Evolutionary conservation across 192 early-diverging fungal genomes (phyloP).

Genomic region (Umbelopsis ramanniana): DNA sequence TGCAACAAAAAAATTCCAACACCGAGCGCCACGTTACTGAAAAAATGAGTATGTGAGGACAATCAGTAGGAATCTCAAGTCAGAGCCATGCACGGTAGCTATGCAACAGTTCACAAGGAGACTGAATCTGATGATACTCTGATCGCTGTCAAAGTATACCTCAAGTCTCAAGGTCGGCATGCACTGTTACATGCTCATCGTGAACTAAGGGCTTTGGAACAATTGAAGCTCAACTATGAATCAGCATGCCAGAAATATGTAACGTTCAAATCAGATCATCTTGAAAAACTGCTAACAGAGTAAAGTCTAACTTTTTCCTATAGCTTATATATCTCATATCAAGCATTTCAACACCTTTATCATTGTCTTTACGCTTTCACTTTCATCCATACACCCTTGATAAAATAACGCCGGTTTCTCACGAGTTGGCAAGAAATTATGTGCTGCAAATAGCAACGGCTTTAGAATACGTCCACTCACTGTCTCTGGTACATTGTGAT

Average conservation of each 20-base stretch:
- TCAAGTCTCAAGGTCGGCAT: conserved; percentile 14
- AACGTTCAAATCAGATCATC: conserved; percentile 1
- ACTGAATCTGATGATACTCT: conserved; percentile 6
- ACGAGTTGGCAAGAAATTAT: neutral
- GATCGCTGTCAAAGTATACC: conserved; percentile 23
- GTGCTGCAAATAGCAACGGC: conserved; percentile 66
- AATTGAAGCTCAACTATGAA: conserved; percentile 19
- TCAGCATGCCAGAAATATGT: conserved; percentile 13
- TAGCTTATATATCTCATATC: conserved; percentile 16
- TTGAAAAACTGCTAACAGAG: neutral
- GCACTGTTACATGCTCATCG: conserved; percentile 21
- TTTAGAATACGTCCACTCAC: conserved; percentile 72
- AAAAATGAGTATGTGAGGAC: neutral
- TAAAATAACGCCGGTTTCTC: conserved; percentile 14
- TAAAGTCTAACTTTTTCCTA: neutral
- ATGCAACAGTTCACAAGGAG: conserved; percentile 27
- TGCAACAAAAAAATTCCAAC: conserved; percentile 2
- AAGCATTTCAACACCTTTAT: neutral
- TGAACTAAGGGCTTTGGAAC: conserved; percentile 22
- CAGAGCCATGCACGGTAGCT: conserved; percentile 22
- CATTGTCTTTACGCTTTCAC: conserved; percentile 3
- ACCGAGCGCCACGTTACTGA: neutral
- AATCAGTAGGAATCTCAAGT: neutral
- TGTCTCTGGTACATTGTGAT: conserved; percentile 85
- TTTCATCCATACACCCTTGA: conserved; percentile 25